Evolutionary conservation across 1,284 basidiomycete species (phyloP), one percentile per base, ranked within the genome.

Genomic region (Pholiota adiposa): DNA sequence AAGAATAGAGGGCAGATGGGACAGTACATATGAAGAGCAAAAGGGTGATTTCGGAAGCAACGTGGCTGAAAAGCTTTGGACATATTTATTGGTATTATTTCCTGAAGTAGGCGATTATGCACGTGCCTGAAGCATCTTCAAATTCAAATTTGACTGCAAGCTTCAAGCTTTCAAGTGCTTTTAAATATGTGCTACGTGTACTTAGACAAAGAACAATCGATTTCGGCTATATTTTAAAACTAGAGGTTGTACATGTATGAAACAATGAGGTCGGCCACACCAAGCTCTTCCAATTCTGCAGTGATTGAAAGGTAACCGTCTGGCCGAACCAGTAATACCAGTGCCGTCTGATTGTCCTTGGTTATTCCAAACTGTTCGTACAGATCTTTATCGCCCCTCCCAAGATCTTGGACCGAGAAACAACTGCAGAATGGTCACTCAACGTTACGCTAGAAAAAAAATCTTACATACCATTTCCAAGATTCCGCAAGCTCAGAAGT

Each of bases 251-350:
- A 51, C 16, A 51, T 9, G n/a, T 33, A 51, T 2, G 29, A 51
- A 34, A 51, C 14, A 5, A 51, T 21, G 11, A 19, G 29, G 12
- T 34, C 49, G 4, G 49, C 49, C 6, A 38, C 4, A 7, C 21
- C 49, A 7, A 4, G 18, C 7, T 27, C 6, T 7, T 31, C 49
- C 29, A 51, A 19, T 11, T 19, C 49, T 1, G n/a, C 33, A 19
- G 33, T 51, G 11, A 58, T 52, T 5, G 56, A 58, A 9, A 52
- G 41, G 25, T 58, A 52, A 25, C 49, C 41, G 21, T 58, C 56
- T 8, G 56, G 56, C 4, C 56, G 50, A 14, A 52, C 38, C 12
- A 58, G 38, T 38, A n/a, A n/a, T n/a, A 58, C 38, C 5, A 51
- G 18, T 8, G 21, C 16, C 8, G 36, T 40, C 14, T 51, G 23